Evolutionary conservation across 176 grass and related monocot species (phyloP).

Genomic region (Juncus effusus): DNA sequence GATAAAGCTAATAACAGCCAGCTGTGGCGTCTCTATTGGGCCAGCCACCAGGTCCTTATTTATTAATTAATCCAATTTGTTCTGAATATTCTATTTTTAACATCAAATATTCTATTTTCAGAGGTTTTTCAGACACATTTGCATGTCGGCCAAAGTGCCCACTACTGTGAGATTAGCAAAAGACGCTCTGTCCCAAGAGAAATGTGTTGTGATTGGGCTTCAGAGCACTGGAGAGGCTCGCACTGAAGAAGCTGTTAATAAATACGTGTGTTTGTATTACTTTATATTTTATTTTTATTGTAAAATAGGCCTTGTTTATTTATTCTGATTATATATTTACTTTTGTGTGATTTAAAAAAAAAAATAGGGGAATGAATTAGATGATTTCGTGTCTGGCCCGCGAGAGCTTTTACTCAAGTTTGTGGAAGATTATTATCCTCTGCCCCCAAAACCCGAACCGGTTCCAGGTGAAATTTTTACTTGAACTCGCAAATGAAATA

Average conservation of each 20-base stretch:
- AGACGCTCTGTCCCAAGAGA: slow-evolving; percentile 68
- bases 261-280: slow-evolving; percentile 70
- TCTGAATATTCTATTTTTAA: slow-evolving; percentile 19
- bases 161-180: slow-evolving; percentile 69
- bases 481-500: not conserved
- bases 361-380: slow-evolving; percentile 81
- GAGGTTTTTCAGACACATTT: slow-evolving; percentile 98
- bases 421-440: slow-evolving; percentile 92
- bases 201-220: slow-evolving; percentile 96
- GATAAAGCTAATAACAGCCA: slow-evolving; percentile 73
- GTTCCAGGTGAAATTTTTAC: slow-evolving; percentile 25
- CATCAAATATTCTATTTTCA: slow-evolving; percentile 33
- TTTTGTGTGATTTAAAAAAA: slow-evolving; percentile 24
- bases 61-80: slow-evolving; percentile 23
- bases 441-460: slow-evolving; percentile 72
- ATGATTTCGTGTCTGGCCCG: slow-evolving; percentile 96
- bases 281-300: slow-evolving; percentile 8
- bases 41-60: slow-evolving; percentile 87
- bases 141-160: slow-evolving; percentile 99
- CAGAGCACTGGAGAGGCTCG: slow-evolving; percentile 99
- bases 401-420: slow-evolving; percentile 95
- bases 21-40: slow-evolving; percentile 94
- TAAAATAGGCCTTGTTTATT: not conserved
- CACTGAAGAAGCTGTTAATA: slow-evolving; percentile 90
- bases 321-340: not conserved